Conservation (phyloP, 2,329 filamentous ascomycete species). For the Lasiodiplodia theobromae region DNA sequence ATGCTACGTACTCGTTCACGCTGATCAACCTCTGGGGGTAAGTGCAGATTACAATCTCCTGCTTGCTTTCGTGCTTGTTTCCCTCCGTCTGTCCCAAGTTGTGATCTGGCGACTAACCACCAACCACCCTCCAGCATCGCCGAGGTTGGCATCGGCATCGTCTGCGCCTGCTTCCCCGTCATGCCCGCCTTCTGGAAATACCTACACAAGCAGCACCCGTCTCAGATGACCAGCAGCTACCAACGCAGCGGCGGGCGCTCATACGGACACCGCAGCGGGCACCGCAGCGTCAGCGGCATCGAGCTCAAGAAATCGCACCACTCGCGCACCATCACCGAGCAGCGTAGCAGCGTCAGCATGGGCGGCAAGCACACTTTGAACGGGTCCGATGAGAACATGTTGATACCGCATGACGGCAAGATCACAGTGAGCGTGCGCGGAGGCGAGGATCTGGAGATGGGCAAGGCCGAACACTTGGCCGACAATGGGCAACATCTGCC, state of each 20-base stretch:
- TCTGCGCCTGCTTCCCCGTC: slow-evolving; percentile 32
- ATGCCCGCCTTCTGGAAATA: slow-evolving; percentile 23
- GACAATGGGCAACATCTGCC: no score
- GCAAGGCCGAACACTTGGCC: neutral
- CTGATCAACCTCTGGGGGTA: slow-evolving; percentile 50
- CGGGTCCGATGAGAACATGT: slow-evolving; percentile 19
- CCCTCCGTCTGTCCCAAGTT: neutral
- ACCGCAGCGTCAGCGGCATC: slow-evolving; percentile 3
- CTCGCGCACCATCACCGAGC: neutral
- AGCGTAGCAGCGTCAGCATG: neutral
- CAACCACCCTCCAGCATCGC: slow-evolving; percentile 30
- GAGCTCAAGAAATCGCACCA: slow-evolving; percentile 17
- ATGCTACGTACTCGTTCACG: slow-evolving; percentile 46
- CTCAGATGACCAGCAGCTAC: slow-evolving; percentile 2
- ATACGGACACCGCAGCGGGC: neutral
- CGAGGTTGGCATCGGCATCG: slow-evolving; percentile 33
- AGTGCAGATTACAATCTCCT: slow-evolving; percentile 28
- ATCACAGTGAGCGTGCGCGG: slow-evolving; percentile 3
- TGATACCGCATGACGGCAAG: neutral
- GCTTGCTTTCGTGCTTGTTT: no score
- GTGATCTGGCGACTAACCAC: neutral
- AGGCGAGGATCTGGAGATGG: neutral
- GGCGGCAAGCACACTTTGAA: neutral
- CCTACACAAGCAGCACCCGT: slow-evolving; percentile 12
- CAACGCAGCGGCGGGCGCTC: neutral